phyloP scores from a whole-genome alignment of 78 protist genomes.

The Dictyostelium citrinum region DNA sequence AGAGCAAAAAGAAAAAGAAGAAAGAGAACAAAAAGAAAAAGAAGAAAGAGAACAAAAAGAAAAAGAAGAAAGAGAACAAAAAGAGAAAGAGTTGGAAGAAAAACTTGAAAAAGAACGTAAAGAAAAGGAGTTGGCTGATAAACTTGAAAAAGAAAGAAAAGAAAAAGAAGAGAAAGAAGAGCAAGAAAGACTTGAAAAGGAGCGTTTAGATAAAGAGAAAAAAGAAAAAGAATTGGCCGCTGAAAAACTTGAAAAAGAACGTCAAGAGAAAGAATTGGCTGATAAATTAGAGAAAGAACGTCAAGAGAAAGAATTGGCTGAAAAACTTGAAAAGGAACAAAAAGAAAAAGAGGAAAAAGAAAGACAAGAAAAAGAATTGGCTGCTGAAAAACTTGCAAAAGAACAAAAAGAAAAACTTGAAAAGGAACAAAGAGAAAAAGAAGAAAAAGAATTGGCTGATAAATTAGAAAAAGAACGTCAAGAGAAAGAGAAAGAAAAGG shows the following conservation, averaged over 20 bases:
- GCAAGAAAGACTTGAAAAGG: neutral
- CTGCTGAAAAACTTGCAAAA: neutral
- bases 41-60: slow-evolving; percentile 2
- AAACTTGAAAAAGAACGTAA: neutral
- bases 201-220: neutral
- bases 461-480: neutral
- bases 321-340: neutral
- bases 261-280: neutral
- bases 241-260: slow-evolving; percentile 25
- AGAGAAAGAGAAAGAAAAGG: neutral
- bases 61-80: neutral
- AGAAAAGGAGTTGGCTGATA: slow-evolving; percentile 23
- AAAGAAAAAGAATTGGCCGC: neutral
- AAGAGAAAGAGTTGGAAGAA: neutral
- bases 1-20: neutral
- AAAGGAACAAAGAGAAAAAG: neutral
- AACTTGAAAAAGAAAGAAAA: slow-evolving; percentile 1
- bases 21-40: slow-evolving; percentile 1
- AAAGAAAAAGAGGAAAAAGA: slow-evolving; percentile 21
- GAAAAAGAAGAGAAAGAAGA: neutral
- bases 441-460: neutral
- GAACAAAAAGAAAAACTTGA: neutral
- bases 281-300: neutral
- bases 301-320: neutral
- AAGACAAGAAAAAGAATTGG: neutral